Conservation (phyloP, 1,284 basidiomycete species). For the Malassezia brasiliensis region DNA sequence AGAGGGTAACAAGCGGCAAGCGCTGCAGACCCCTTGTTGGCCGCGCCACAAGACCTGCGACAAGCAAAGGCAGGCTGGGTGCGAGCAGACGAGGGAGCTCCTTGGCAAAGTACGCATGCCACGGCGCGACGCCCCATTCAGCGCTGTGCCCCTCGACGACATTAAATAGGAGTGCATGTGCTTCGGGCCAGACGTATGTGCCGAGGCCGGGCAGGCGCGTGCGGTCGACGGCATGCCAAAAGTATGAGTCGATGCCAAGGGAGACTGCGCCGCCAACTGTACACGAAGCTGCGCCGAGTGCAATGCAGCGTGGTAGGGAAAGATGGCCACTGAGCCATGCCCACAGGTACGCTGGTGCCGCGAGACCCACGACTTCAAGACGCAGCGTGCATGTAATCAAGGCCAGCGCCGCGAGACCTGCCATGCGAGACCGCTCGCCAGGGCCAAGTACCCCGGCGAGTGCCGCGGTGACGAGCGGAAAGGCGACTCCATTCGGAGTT, state of each 20-base stretch:
- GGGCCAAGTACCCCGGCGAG: constrained; percentile 49
- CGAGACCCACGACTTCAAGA: constrained; percentile 59
- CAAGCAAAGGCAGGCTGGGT: constrained; percentile 56
- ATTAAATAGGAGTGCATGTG: constrained; percentile 72
- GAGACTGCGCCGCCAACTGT: constrained; percentile 5
- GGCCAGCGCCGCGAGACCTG: constrained; percentile 55
- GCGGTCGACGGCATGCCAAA: constrained; percentile 57
- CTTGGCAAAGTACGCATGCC: constrained; percentile 61
- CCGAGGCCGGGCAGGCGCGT: constrained; percentile 45
- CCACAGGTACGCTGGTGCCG: constrained; percentile 30
- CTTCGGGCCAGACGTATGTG: constrained; percentile 68
- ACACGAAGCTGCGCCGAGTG: constrained; percentile 6
- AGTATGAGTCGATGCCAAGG: constrained; percentile 67
- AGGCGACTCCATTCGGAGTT: constrained; percentile 83
- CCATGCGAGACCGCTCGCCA: constrained; percentile 39
- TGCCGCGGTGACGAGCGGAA: constrained; percentile 63
- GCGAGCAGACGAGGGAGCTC: constrained; percentile 70
- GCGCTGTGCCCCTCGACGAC: constrained; percentile 72
- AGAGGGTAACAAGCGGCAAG: constrained; percentile 11
- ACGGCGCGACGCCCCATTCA: constrained; percentile 81
- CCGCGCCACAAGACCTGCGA: constrained; percentile 55
- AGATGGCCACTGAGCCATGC: constrained; percentile 13
- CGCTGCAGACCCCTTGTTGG: neutral
- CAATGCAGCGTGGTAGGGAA: neutral
- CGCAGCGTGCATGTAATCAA: constrained; percentile 67